phyloP scores from a whole-genome alignment of 495 filamentous ascomycete genomes.

The Pyronema domesticum region DNA sequence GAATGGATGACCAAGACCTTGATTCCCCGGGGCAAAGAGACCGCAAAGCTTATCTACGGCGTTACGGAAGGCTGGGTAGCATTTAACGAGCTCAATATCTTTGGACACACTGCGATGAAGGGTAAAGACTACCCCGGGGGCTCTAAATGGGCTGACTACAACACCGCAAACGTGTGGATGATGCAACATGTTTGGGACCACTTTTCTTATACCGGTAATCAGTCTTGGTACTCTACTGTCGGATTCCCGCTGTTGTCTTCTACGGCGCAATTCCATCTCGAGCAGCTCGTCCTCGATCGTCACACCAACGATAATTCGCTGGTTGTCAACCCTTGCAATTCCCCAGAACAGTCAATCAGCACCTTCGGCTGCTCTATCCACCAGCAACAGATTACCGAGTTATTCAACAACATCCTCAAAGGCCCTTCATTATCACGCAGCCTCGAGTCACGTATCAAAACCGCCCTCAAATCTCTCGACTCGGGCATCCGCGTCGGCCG shows the following conservation, averaged over 20 bases:
- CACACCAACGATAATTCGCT: slow-evolving; percentile 34
- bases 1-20: slow-evolving; percentile 36
- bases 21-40: slow-evolving; percentile 34
- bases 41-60: slow-evolving; percentile 32
- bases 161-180: slow-evolving; percentile 33
- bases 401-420: slow-evolving; percentile 29
- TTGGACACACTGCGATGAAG: slow-evolving; percentile 35
- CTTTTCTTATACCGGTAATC: slow-evolving; percentile 31
- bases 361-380: slow-evolving; percentile 36
- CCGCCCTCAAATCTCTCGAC: slow-evolving; percentile 26
- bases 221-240: slow-evolving; percentile 26
- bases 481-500: slow-evolving; percentile 31
- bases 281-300: slow-evolving; percentile 29
- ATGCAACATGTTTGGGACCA: slow-evolving; percentile 35
- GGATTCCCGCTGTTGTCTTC: slow-evolving; percentile 35
- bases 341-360: slow-evolving; percentile 34
- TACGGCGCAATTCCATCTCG: slow-evolving; percentile 32
- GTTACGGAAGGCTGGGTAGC: slow-evolving; percentile 32
- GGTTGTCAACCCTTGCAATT: slow-evolving; percentile 36
- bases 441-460: slow-evolving; percentile 18
- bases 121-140: slow-evolving; percentile 9
- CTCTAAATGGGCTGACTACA: slow-evolving; percentile 29
- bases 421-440: slow-evolving; percentile 12
- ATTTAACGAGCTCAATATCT: slow-evolving; percentile 34
- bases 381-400: slow-evolving; percentile 33